A percentile compares a stretch with the other conserved stretches of the same genome.
These are phyloP conservation scores for Candida succiphila DNA, from an alignment of 805 yeast species.

Conservation along the genomic window DNA sequence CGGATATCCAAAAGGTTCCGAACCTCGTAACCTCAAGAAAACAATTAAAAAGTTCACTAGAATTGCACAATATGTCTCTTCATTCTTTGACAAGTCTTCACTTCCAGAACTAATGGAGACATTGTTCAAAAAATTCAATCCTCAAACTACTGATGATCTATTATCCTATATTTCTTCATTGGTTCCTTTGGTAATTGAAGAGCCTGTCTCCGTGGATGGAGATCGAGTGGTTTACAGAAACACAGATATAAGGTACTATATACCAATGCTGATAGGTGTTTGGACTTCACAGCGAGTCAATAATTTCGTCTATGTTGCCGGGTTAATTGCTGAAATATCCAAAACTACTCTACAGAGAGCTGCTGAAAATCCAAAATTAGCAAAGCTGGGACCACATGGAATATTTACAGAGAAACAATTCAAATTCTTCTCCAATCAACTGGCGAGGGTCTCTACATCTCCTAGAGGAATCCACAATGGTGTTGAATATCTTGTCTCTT, in stretches of 20 bases:
- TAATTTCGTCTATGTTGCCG: slow-evolving; percentile 48
- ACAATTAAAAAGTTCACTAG: slow-evolving; percentile 37
- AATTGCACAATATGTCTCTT: slow-evolving; percentile 43
- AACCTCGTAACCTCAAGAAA: slow-evolving; percentile 37
- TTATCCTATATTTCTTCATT: slow-evolving; percentile 42
- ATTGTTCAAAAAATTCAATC: slow-evolving; percentile 41
- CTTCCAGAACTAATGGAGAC: slow-evolving; percentile 42
- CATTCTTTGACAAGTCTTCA: slow-evolving; percentile 39
- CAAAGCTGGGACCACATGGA: slow-evolving; percentile 44
- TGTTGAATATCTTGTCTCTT: slow-evolving; percentile 15
- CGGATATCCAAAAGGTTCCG: slow-evolving; percentile 38
- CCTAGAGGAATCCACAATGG: slow-evolving; percentile 13
- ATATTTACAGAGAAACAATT: slow-evolving; percentile 56
- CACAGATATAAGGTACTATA: slow-evolving; percentile 31
- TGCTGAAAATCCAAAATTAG: slow-evolving; percentile 18
- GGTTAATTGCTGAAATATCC: slow-evolving; percentile 53
- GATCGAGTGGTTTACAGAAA: slow-evolving; percentile 12
- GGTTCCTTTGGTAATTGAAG: slow-evolving; percentile 36
- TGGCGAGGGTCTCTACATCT: slow-evolving; percentile 21
- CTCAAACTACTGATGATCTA: slow-evolving; percentile 40
- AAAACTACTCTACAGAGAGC: slow-evolving; percentile 31
- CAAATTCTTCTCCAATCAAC: slow-evolving; percentile 44
- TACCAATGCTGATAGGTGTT: slow-evolving; percentile 60
- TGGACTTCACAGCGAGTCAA: slow-evolving; percentile 51
- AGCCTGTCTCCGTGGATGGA: slow-evolving; percentile 8